A percentile compares a stretch with the other conserved stretches of the same genome.
phyloP scores from a whole-genome alignment of 768 basidiomycete genomes.

The Serendipita sp. region DNA sequence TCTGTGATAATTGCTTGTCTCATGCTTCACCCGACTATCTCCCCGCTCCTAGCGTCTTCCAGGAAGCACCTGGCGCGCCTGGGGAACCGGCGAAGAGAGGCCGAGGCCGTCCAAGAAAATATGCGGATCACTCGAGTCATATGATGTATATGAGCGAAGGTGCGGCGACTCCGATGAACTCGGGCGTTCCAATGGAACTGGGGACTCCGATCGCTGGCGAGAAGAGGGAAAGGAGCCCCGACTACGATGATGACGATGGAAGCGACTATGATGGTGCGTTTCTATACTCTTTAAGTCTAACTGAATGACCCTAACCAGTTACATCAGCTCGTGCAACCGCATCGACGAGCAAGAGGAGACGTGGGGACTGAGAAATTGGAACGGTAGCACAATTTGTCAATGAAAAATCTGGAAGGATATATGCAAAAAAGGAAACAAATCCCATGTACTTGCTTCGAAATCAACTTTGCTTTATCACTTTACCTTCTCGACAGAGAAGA shows the following conservation, averaged over 20 bases:
- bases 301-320: background rate
- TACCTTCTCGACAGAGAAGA: background rate
- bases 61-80: background rate
- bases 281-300: background rate
- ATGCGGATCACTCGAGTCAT: slow-evolving; percentile 3
- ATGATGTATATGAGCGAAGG: slow-evolving; percentile 7
- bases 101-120: background rate
- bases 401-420: background rate
- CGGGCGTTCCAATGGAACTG: background rate
- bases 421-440: too few relatives aligned
- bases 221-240: slow-evolving; percentile 7
- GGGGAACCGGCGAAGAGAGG: background rate
- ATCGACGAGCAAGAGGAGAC: background rate
- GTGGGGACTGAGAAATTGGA: slow-evolving; percentile 1
- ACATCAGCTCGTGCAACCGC: background rate
- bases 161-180: background rate
- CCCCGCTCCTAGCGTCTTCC: background rate
- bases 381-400: too few relatives aligned
- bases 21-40: slow-evolving; percentile 12
- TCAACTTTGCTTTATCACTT: background rate
- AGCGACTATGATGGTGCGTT: slow-evolving; percentile 3
- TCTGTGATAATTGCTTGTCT: slow-evolving; percentile 54
- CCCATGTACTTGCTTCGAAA: too few relatives aligned
- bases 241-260: slow-evolving; percentile 5
- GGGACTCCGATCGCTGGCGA: slow-evolving; percentile 4